Evolutionary conservation across 176 grass and related monocot species (phyloP).

Genomic region (Ananas comosus): DNA sequence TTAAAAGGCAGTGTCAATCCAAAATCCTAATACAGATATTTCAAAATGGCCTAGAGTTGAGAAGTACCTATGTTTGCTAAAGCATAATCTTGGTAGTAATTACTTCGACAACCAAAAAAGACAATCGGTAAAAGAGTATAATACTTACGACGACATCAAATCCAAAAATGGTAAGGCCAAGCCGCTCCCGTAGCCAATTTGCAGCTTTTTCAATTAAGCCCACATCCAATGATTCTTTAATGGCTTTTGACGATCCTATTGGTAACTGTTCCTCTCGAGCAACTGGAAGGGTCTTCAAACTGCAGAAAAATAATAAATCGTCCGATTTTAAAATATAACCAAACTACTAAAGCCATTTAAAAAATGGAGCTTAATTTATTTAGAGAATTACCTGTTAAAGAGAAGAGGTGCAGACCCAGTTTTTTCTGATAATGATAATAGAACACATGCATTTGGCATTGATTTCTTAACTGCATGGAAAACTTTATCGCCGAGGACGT

Average conservation of each 20-base stretch:
- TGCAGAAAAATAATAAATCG: constrained; percentile 20
- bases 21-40: no score
- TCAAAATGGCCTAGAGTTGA: no score
- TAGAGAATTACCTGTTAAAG: constrained; percentile 62
- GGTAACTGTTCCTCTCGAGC: constrained; percentile 49
- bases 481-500: constrained; percentile 69
- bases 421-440: constrained; percentile 38
- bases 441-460: constrained; percentile 80
- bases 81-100: not conserved
- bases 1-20: no score
- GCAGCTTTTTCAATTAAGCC: constrained; percentile 50
- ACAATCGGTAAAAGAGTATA: constrained; percentile 11
- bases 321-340: constrained; percentile 1
- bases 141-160: constrained; percentile 93
- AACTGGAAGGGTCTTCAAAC: constrained; percentile 89
- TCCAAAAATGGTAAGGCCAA: constrained; percentile 89
- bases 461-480: constrained; percentile 79
- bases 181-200: constrained; percentile 42
- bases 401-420: constrained; percentile 43
- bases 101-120: not conserved
- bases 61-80: not conserved
- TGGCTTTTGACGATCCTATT: constrained; percentile 17
- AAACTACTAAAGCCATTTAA: not conserved
- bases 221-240: constrained; percentile 30
- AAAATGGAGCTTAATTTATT: not conserved